phyloP scores from a whole-genome alignment of 257 asterid genomes.

The Jacaranda copaia region DNA sequence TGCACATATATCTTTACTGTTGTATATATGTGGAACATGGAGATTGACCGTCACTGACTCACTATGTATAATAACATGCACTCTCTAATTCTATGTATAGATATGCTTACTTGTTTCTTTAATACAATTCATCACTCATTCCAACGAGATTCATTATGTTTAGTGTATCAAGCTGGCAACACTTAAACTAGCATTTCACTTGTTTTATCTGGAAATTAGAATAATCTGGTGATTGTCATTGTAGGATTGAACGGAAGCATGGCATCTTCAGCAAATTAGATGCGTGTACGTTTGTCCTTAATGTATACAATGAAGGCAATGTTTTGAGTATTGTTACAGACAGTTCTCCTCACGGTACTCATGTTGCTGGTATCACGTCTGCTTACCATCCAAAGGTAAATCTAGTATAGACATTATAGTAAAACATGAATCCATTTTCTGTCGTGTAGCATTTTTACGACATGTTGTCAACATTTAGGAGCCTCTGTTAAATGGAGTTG shows the following conservation, averaged over 20 bases:
- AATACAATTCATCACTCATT: constrained; percentile 19
- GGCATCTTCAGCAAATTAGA: constrained; percentile 92
- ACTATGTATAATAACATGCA: neutral
- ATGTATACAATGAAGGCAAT: constrained; percentile 79
- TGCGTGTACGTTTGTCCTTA: constrained; percentile 85
- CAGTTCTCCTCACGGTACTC: constrained; percentile 96
- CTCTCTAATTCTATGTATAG: constrained; percentile 13
- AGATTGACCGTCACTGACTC: neutral
- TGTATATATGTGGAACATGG: constrained; percentile 15
- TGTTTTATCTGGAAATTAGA: constrained; percentile 33
- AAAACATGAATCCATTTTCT: constrained; percentile 10
- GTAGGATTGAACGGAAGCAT: constrained; percentile 87
- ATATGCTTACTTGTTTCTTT: constrained; percentile 18
- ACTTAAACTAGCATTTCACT: constrained; percentile 27
- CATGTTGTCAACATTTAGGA: constrained; percentile 60
- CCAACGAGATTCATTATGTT: constrained; percentile 32
- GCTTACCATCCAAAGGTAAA: constrained; percentile 89
- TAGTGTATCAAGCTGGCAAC: constrained; percentile 34
- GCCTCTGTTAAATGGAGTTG: constrained; percentile 95
- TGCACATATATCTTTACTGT: neutral
- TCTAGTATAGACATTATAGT: constrained; percentile 33
- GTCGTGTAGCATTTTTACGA: constrained; percentile 29
- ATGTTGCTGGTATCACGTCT: constrained; percentile 96
- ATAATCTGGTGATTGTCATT: constrained; percentile 37
- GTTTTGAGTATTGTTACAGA: constrained; percentile 95